Evolutionary conservation across 2,329 filamentous ascomycete genomes (phyloP), one percentile per base, ranked within the genome.

Genomic region (Sporothrix phasma): DNA sequence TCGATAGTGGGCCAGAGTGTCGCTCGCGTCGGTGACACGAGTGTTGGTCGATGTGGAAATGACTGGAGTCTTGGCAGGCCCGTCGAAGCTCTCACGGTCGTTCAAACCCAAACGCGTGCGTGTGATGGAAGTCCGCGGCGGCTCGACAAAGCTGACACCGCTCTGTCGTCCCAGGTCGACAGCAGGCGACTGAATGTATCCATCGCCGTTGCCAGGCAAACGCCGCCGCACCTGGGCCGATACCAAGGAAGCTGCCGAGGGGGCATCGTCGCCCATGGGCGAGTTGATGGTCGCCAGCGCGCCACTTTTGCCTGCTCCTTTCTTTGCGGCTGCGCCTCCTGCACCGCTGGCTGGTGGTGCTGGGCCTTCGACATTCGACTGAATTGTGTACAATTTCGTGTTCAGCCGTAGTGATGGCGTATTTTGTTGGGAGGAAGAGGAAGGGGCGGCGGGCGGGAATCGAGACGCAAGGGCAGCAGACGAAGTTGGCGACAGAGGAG

Each of bases 1-100:
- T 34, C 70, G 70, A 64, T 71, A 72, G 31, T 70, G 67, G 0
- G 72, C 67, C 15, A 72, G 67, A 1, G 66, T 71, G 43, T 68
- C 68, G 39, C 69, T 72, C 19, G 69, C 68, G 19, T 73, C 70
- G 17, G 68, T 66, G 15, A 69, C 65, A 6, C 68, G 67, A 8
- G 69, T 65, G 5, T 68, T 65, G n/a, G 65, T 64, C 2, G 66
- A 58, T 3, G 43, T 43, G 17, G 26, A 46, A 11, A 49, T 17
- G 2, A n/a, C 45, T 4, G 67, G 3, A 13, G 54, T 63, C 61
- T 65, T 62, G 58, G 13, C 31, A 5, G 68, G 66, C 6, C 69
- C 71, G 19, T 71, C 70, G 45, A 68, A 53, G 26, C 69, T 68
- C 11, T 54, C 59, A n/a, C 39, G 65, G 24, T 69, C 19, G 67